These are phyloP conservation scores for Coprinellus aureogranulatus DNA, from an alignment of 768 basidiomycete species.

Conservation along the genomic window DNA sequence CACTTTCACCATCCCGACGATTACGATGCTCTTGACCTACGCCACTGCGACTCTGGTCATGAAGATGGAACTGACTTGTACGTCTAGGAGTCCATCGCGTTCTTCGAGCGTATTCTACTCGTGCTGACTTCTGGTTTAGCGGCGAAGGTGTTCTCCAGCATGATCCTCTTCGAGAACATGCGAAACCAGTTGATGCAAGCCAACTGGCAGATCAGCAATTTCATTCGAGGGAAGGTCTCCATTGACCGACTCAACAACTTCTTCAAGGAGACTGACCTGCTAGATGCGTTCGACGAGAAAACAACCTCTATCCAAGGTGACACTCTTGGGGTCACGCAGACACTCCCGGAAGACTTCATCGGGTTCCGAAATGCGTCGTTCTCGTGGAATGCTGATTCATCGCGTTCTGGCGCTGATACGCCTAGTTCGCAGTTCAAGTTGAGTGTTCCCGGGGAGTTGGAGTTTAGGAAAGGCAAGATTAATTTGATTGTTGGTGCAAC, in stretches of 20 bases:
- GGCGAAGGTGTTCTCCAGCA: conserved; percentile 44
- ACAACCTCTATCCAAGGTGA: not conserved
- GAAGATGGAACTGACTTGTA: conserved; percentile 23
- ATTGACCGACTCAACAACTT: conserved; percentile 49
- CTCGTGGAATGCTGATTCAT: conserved; percentile 46
- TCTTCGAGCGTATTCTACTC: not conserved
- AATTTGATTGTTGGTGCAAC: conserved; percentile 64
- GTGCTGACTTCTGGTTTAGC: conserved; percentile 19
- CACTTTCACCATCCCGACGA: conserved; percentile 57
- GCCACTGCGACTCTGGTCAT: conserved; percentile 47
- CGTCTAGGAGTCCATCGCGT: too few species aligned
- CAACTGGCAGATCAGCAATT: conserved; percentile 16
- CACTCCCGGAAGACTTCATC: conserved; percentile 26
- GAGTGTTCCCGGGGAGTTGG: conserved; percentile 49
- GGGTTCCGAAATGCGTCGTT: conserved; percentile 56
- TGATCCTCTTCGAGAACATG: conserved; percentile 61
- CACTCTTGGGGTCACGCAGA: not conserved
- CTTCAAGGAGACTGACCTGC: conserved; percentile 26
- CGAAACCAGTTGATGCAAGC: conserved; percentile 33
- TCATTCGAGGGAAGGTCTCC: conserved; percentile 47
- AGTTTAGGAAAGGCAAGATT: conserved; percentile 51
- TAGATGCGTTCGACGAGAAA: conserved; percentile 25
- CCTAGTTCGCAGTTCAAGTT: conserved; percentile 38
- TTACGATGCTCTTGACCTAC: conserved; percentile 67
- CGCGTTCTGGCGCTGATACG: conserved; percentile 30